These are phyloP conservation scores for Lentithecium fluviatile DNA, from an alignment of 495 filamentous ascomycete genomes.

Conservation along the genomic window DNA sequence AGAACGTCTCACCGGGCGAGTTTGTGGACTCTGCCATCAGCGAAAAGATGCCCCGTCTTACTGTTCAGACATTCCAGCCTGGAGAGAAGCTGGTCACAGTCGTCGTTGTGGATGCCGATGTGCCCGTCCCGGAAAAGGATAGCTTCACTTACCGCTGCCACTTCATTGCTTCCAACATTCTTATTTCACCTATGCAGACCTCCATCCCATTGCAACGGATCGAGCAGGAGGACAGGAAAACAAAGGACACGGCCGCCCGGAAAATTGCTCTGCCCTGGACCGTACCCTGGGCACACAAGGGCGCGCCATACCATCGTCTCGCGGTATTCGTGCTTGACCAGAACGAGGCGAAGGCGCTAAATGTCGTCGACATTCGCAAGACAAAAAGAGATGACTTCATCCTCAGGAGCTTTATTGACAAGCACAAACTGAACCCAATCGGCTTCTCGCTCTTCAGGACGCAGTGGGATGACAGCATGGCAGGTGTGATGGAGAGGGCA, in stretches of 20 bases:
- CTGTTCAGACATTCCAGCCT: slow-evolving; percentile 77
- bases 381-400: slow-evolving; percentile 63
- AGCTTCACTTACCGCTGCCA: slow-evolving; percentile 77
- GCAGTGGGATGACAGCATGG: slow-evolving; percentile 83
- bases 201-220: slow-evolving; percentile 55
- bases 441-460: slow-evolving; percentile 85
- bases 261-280: slow-evolving; percentile 69
- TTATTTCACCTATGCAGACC: slow-evolving; percentile 55
- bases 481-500: slow-evolving; percentile 78
- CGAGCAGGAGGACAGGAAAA: slow-evolving; percentile 56
- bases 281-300: slow-evolving; percentile 83
- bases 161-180: slow-evolving; percentile 72
- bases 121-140: slow-evolving; percentile 77
- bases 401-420: slow-evolving; percentile 68
- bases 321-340: slow-evolving; percentile 83
- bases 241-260: slow-evolving; percentile 1
- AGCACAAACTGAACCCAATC: slow-evolving; percentile 66
- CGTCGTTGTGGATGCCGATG: slow-evolving; percentile 84
- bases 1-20: slow-evolving; percentile 68
- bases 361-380: slow-evolving; percentile 59
- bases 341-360: slow-evolving; percentile 57
- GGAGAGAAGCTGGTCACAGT: slow-evolving; percentile 80
- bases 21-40: slow-evolving; percentile 70
- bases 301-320: slow-evolving; percentile 85
- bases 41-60: slow-evolving; percentile 67